A percentile compares a stretch with the other conserved stretches of the same genome.
These are phyloP conservation scores for Exophiala alcalophila DNA, from an alignment of 2,329 filamentous ascomycete genomes.

Conservation along the genomic window DNA sequence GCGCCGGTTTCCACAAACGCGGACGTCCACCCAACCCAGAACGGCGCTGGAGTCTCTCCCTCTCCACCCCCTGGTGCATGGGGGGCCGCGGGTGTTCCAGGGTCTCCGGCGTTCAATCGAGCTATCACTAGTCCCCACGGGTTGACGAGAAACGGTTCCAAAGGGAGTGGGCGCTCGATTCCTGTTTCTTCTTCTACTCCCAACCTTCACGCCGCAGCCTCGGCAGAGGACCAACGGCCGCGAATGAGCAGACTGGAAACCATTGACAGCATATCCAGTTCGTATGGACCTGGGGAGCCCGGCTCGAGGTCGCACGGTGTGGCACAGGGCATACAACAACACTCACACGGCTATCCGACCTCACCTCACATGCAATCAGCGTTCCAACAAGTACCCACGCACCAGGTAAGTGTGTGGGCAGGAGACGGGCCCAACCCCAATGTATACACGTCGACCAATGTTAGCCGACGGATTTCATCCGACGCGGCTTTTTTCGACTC, in stretches of 20 bases:
- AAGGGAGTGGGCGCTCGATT: constrained; percentile 23
- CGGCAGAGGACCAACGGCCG: constrained; percentile 17
- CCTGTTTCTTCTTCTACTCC: constrained; percentile 26
- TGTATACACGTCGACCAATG: not conserved
- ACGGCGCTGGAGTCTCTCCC: constrained; percentile 10
- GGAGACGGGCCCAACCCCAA: constrained; percentile 6
- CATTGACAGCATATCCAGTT: constrained; percentile 24
- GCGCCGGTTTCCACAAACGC: constrained; percentile 11
- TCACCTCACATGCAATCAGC: constrained; percentile 2
- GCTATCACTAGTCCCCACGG: constrained; percentile 23
- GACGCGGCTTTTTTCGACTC: constrained; percentile 4
- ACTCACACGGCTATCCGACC: constrained; percentile 1
- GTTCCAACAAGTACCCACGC: constrained; percentile 5
- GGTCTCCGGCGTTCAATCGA: constrained; percentile 24
- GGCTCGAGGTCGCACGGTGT: constrained; percentile 15
- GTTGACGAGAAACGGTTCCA: constrained; percentile 22
- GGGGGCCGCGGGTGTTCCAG: constrained; percentile 24
- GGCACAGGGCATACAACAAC: constrained; percentile 7
- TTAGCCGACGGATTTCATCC: constrained; percentile 3
- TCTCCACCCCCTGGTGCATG: constrained; percentile 24
- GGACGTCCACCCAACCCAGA: not conserved
- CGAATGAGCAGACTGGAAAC: constrained; percentile 26
- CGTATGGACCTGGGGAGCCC: constrained; percentile 15
- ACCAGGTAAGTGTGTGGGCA: constrained; percentile 7
- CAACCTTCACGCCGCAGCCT: constrained; percentile 19